Conservation (phyloP, 208 protist genomes). For the Phytomonas francai region DNA sequence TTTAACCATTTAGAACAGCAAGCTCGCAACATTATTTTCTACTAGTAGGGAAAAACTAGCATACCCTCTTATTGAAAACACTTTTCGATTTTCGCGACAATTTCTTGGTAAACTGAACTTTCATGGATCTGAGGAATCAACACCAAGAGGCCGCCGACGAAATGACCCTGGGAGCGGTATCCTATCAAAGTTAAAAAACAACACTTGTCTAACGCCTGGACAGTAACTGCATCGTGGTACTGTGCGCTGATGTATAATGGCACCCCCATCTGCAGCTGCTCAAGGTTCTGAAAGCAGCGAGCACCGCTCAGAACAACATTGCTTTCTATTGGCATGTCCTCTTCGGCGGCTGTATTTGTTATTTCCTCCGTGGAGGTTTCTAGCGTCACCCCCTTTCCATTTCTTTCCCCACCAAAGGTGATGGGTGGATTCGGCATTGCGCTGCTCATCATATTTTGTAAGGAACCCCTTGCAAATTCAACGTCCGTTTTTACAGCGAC, state of each 20-base stretch:
- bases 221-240: constrained; percentile 75
- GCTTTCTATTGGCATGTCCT: constrained; percentile 46
- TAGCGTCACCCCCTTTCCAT: neutral
- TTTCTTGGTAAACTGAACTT: neutral
- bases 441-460: neutral
- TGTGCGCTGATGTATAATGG: constrained; percentile 72
- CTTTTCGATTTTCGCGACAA: neutral
- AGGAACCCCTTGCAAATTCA: neutral
- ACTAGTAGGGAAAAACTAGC: neutral
- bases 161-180: constrained; percentile 68
- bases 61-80: neutral
- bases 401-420: neutral
- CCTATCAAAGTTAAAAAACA: constrained; percentile 74
- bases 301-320: constrained; percentile 79
- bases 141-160: constrained; percentile 61
- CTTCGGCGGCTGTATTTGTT: constrained; percentile 9
- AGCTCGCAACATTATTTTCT: neutral
- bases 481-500: neutral
- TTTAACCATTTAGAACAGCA: neutral
- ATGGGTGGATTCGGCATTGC: neutral
- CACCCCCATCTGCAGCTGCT: constrained; percentile 58
- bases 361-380: neutral
- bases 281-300: constrained; percentile 68
- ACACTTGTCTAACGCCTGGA: constrained; percentile 42
- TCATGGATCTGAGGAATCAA: constrained; percentile 28